phyloP scores from a whole-genome alignment of 1,139 yeast genomes.

The Yamadazyma aaseri region DNA sequence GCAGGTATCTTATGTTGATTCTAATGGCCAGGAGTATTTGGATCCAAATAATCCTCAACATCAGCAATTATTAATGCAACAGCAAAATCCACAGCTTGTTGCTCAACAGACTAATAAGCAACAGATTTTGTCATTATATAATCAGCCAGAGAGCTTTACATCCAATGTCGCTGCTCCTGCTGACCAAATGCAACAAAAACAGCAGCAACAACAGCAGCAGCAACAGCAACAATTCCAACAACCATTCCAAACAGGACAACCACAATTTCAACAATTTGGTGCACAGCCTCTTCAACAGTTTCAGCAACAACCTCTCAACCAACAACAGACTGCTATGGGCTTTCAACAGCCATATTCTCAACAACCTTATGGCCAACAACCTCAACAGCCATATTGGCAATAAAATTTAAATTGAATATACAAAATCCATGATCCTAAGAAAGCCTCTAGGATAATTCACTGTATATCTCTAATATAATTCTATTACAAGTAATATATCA shows the following conservation, averaged over 20 bases:
- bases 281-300: constrained; percentile 15
- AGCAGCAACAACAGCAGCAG: constrained; percentile 19
- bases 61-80: constrained; percentile 48
- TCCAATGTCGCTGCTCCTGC: constrained; percentile 27
- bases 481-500: no score
- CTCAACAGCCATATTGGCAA: constrained; percentile 9
- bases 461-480: no score
- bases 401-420: constrained; percentile 1
- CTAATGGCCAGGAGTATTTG: constrained; percentile 57
- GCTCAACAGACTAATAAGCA: constrained; percentile 48
- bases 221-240: constrained; percentile 19
- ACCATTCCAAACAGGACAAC: constrained; percentile 24
- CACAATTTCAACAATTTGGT: constrained; percentile 13
- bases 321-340: constrained; percentile 9
- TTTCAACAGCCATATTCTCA: constrained; percentile 8
- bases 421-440: no score
- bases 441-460: no score
- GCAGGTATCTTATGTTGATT: constrained; percentile 55
- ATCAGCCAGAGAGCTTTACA: constrained; percentile 31
- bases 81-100: constrained; percentile 39
- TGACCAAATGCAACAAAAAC: constrained; percentile 18
- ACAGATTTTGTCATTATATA: constrained; percentile 40
- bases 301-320: constrained; percentile 19
- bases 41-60: constrained; percentile 56
- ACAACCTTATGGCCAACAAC: constrained; percentile 12